These are phyloP conservation scores for Musa troglodytarum DNA, from an alignment of 176 grass and related monocot genomes.

Conservation along the genomic window DNA sequence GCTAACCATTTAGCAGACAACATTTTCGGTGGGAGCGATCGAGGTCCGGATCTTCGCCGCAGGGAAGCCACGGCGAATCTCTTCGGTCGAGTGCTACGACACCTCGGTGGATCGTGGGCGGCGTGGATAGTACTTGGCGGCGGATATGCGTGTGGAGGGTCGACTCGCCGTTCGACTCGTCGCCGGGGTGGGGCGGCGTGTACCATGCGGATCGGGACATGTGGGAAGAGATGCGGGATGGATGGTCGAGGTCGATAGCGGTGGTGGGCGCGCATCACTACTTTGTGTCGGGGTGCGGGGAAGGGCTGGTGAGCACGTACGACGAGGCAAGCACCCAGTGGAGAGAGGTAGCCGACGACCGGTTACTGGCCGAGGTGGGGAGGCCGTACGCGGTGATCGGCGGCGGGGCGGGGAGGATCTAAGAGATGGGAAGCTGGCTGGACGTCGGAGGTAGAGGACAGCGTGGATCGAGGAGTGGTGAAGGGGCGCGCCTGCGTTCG, in stretches of 20 bases:
- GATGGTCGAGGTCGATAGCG: slow-evolving; percentile 74
- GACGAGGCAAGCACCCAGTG: slow-evolving; percentile 40
- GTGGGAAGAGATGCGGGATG: slow-evolving; percentile 77
- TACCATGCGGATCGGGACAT: slow-evolving; percentile 48
- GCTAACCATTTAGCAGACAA: no score
- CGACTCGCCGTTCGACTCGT: slow-evolving; percentile 73
- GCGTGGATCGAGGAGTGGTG: slow-evolving; percentile 69
- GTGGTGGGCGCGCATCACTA: slow-evolving; percentile 41
- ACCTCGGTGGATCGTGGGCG: slow-evolving; percentile 20
- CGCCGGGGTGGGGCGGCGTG: slow-evolving; percentile 44
- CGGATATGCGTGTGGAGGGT: slow-evolving; percentile 64
- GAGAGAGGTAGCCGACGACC: slow-evolving; percentile 38
- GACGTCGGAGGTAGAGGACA: slow-evolving; percentile 46
- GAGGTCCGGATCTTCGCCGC: slow-evolving; percentile 4
- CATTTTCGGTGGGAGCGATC: not conserved
- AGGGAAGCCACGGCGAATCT: not conserved
- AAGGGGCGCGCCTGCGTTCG: slow-evolving; percentile 57
- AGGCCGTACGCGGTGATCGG: slow-evolving; percentile 50
- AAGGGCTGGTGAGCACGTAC: slow-evolving; percentile 66
- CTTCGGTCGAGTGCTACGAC: slow-evolving; percentile 1
- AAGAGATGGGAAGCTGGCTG: slow-evolving; percentile 55
- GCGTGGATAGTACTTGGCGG: no score
- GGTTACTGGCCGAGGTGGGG: slow-evolving; percentile 38
- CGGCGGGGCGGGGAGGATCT: slow-evolving; percentile 30
- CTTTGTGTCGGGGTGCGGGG: slow-evolving; percentile 77